phyloP scores from a whole-genome alignment of 768 basidiomycete genomes.

The Filobasidium floriforme region DNA sequence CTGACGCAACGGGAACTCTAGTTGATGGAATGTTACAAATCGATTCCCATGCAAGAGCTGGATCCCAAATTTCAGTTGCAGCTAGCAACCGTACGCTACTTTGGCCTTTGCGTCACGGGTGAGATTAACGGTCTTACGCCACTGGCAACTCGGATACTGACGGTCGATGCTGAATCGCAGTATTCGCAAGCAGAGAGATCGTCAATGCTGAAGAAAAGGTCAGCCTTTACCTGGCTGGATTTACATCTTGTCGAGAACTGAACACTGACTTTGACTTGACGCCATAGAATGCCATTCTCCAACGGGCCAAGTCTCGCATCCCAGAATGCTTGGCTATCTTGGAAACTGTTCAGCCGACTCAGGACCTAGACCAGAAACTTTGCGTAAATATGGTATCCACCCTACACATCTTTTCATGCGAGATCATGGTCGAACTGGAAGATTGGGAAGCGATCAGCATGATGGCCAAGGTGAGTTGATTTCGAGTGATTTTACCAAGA shows the following conservation, averaged over 20 bases:
- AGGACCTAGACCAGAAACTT: background rate
- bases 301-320: background rate
- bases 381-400: background rate
- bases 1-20: background rate
- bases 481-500: no score
- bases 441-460: slow-evolving; percentile 6
- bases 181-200: background rate
- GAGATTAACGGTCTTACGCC: background rate
- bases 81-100: slow-evolving; percentile 1
- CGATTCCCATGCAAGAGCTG: background rate
- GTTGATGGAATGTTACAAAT: slow-evolving; percentile 16
- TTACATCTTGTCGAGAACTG: background rate
- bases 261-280: background rate
- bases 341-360: background rate
- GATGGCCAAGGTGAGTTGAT: background rate
- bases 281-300: background rate
- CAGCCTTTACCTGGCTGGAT: background rate
- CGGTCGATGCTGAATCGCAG: background rate
- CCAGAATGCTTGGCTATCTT: background rate
- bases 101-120: slow-evolving; percentile 3
- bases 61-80: slow-evolving; percentile 11
- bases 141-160: background rate
- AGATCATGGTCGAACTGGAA: background rate
- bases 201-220: background rate
- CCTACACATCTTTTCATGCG: background rate